Evolutionary conservation across 805 yeast species (phyloP).

Genomic region (Lachancea fermentati): DNA sequence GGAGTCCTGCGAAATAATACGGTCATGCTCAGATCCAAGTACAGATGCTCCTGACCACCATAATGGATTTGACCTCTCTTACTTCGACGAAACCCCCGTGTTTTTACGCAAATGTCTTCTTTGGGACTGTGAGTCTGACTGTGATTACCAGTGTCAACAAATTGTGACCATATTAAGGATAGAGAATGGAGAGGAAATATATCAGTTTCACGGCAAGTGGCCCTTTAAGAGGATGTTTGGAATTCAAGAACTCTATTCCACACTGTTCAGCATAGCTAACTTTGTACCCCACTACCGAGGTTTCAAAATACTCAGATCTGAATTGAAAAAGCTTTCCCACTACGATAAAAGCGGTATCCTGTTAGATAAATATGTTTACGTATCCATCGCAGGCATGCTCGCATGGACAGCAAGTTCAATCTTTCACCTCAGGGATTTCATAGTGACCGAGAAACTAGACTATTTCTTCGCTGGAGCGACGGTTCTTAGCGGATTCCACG

Average conservation of each 20-base stretch:
- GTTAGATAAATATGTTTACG: constrained; percentile 24
- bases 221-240: constrained; percentile 79
- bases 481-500: constrained; percentile 73
- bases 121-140: constrained; percentile 76
- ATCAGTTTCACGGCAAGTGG: constrained; percentile 97
- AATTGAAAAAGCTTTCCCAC: constrained; percentile 7
- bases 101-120: constrained; percentile 40
- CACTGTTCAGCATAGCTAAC: constrained; percentile 69
- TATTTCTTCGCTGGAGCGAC: constrained; percentile 91
- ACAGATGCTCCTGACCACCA: constrained; percentile 23
- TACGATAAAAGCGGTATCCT: constrained; percentile 9
- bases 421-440: constrained; percentile 81
- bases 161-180: constrained; percentile 55
- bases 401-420: constrained; percentile 88
- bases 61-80: constrained; percentile 21
- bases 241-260: constrained; percentile 77
- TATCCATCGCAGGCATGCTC: constrained; percentile 61
- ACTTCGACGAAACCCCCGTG: constrained; percentile 27
- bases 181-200: constrained; percentile 44
- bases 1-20: constrained; percentile 40
- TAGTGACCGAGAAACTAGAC: constrained; percentile 77
- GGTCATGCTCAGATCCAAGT: constrained; percentile 19
- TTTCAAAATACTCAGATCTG: constrained; percentile 30
- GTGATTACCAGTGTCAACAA: constrained; percentile 93
- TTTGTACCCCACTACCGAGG: constrained; percentile 59